Base-by-base conservation (phyloP, 352 stramenopile genomes). In the Globisporangium rhizosaccharum region DNA sequence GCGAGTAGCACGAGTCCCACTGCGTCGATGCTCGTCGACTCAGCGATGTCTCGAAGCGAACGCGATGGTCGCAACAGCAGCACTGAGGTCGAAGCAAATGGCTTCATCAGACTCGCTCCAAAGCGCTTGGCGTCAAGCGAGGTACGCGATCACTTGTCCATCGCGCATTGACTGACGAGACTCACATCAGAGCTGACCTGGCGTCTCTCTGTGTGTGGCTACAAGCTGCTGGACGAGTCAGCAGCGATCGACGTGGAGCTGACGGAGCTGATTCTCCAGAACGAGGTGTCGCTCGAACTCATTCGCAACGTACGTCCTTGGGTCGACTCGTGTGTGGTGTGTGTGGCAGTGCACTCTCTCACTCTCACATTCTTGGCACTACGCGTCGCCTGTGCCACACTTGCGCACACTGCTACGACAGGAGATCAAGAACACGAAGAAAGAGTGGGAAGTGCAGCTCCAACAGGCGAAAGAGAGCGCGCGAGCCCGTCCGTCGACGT, bases 181-280 rank as follows among this genome's bases (percentile, higher is more conserved):
- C 20, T 0, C 10, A 12, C 10, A 30, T 5, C 28, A 30, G 28
- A 49, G 3, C 44, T 28, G 7, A 49, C 44, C 14, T 47, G 1
- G 12, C 41, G 14, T 25, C 15, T 48, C 8, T 15, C 2, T 9
- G 5, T 1, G 1, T n/a, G 6, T 18, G 4, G 2, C 28, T 5
- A 20, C 18, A 26, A 86, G 71, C 61, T 94, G 17, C 71, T 94
- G 23, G 77, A 92, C 20, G 84, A 94, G 28, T 90, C 82, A 5
- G 79, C 84, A 20, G 53, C 68, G 30, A 75, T 94, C 46, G 82
- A 92, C 48, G 67, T 91, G 26, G 82, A 94, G 65, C 65, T 94
- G 25, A 94, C 84, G 0, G 82, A 90, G 63, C 66, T 94, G 33
- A 94, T 92, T 39, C 60, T 94, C 52, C 80, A 94, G 56, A 94